Conservation (phyloP, 2,329 filamentous ascomycete species). For the Beauveria rudraprayagi region DNA sequence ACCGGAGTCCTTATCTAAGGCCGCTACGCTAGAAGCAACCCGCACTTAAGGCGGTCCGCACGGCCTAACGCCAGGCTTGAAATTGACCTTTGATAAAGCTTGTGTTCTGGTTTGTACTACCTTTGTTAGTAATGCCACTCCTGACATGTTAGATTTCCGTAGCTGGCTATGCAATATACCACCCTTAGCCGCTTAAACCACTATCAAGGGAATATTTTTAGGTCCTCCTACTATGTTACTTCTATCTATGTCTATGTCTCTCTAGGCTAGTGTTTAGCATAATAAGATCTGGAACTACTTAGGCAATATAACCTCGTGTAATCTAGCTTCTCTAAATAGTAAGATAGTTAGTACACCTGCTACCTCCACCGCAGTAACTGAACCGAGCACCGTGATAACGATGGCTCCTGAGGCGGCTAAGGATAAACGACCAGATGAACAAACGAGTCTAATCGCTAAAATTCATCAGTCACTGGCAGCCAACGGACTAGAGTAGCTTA, state of each 20-base stretch:
- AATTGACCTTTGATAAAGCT: conserved; percentile 53
- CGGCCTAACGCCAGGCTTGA: conserved; percentile 40
- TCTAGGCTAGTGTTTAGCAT: conserved; percentile 57
- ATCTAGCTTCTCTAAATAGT: conserved; percentile 58
- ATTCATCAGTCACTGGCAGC: not conserved
- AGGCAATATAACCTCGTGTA: conserved; percentile 58
- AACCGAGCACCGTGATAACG: not conserved
- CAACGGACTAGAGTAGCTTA: conserved; percentile 45
- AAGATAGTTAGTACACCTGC: conserved; percentile 38
- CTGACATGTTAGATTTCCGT: conserved; percentile 58
- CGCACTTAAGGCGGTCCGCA: conserved; percentile 29
- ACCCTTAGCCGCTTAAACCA: conserved; percentile 47
- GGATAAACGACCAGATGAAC: not conserved
- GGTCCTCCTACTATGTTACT: conserved; percentile 58
- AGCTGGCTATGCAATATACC: conserved; percentile 56
- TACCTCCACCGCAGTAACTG: not conserved
- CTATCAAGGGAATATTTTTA: conserved; percentile 60
- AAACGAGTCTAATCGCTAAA: conserved; percentile 20
- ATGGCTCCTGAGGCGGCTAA: not conserved
- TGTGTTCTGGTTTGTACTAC: conserved; percentile 58
- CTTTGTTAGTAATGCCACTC: conserved; percentile 56
- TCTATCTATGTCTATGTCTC: conserved; percentile 55
- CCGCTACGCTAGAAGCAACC: not conserved
- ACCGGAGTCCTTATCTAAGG: conserved; percentile 13
- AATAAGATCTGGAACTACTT: conserved; percentile 60